phyloP scores from a whole-genome alignment of 108 stramenopile species.

The Skeletonema tropicum region DNA sequence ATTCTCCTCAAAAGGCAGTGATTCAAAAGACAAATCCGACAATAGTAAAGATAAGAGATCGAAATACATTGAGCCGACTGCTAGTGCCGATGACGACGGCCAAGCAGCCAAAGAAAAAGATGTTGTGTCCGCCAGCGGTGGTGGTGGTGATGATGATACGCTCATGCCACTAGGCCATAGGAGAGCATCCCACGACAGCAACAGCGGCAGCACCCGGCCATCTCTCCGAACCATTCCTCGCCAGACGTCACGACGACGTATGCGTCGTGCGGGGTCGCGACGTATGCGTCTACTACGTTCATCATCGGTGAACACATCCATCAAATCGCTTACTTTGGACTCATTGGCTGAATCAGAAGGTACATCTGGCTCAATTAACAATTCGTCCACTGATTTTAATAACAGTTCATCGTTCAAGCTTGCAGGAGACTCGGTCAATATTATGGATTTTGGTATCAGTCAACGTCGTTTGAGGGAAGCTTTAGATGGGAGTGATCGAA shows the following conservation, averaged over 20 bases:
- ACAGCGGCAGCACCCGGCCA: background rate
- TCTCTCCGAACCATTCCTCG: background rate
- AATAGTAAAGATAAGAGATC: background rate
- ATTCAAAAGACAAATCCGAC: background rate
- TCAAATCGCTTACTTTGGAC: background rate
- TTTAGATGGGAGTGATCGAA: background rate
- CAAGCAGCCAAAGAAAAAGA: background rate
- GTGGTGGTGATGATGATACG: background rate
- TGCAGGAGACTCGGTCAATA: background rate
- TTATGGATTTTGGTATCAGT: slow-evolving; percentile 1
- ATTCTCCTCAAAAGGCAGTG: background rate
- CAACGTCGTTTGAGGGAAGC: background rate
- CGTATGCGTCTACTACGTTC: background rate
- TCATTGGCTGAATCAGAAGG: background rate
- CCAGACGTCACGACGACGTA: background rate
- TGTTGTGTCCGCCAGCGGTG: background rate
- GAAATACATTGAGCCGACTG: background rate
- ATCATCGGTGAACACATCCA: background rate
- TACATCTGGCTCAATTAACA: background rate
- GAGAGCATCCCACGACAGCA: slow-evolving; percentile 1
- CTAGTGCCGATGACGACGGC: background rate
- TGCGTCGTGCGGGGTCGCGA: background rate
- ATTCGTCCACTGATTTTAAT: background rate
- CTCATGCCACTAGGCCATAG: background rate
- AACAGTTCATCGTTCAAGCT: background rate